Evolutionary conservation across 108 stramenopile species (phyloP).

Genomic region (Nitzschia sp.): DNA sequence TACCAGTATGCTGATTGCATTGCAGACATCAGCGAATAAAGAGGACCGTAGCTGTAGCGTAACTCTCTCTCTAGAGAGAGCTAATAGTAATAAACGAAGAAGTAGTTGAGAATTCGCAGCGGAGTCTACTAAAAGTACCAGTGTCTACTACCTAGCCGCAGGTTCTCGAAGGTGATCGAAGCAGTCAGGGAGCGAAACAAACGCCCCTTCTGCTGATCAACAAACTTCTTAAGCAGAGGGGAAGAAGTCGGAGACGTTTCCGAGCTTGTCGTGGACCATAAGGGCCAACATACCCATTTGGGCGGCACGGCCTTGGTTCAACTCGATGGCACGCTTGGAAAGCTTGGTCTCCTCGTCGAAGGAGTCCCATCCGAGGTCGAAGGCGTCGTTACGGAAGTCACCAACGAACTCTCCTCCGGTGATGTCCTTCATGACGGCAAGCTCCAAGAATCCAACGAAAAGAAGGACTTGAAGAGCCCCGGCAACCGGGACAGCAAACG

Average conservation of each 20-base stretch:
- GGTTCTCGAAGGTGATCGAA: no score
- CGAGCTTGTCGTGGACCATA: conserved; percentile 54
- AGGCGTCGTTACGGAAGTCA: conserved; percentile 83
- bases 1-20: no score
- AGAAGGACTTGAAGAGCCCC: conserved; percentile 62
- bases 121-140: no score
- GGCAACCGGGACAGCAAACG: conserved; percentile 57
- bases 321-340: conserved; percentile 82
- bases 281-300: conserved; percentile 65
- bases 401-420: conserved; percentile 59
- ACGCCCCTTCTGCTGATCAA: no score
- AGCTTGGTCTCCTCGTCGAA: conserved; percentile 72
- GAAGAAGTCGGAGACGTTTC: conserved; percentile 15
- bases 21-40: no score
- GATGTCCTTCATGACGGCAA: conserved; percentile 64
- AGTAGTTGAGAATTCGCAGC: no score
- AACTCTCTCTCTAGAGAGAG: no score
- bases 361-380: conserved; percentile 81
- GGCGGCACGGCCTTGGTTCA: conserved; percentile 91
- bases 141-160: no score
- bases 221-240: conserved; percentile 2
- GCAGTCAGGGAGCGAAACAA: no score
- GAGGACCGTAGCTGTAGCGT: no score
- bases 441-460: conserved; percentile 72
- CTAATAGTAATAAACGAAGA: no score